A percentile compares a stretch with the other conserved stretches of the same genome.
phyloP scores from a whole-genome alignment of 306 rosid species.

The Cucumis melo region DNA sequence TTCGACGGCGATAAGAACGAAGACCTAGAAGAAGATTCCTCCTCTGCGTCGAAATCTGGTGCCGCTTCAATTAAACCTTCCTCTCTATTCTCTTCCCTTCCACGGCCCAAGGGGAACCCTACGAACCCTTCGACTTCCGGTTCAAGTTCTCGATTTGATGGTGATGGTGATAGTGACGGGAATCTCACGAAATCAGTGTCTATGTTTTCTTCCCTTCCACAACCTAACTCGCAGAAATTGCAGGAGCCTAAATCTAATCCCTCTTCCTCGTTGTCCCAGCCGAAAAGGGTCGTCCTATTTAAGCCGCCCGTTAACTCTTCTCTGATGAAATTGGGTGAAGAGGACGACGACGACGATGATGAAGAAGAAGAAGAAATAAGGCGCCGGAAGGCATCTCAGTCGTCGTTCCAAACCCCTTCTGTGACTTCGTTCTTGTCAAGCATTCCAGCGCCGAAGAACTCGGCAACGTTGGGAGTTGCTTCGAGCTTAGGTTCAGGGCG shows the following conservation, averaged over 20 bases:
- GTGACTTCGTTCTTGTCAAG: conserved; percentile 51
- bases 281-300: conserved; percentile 58
- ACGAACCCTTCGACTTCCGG: background rate
- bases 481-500: conserved; percentile 43
- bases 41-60: background rate
- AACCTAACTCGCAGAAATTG: conserved; percentile 39
- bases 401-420: conserved; percentile 27
- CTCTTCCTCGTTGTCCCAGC: conserved; percentile 17
- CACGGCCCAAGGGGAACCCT: conserved; percentile 33
- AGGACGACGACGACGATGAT: conserved; percentile 27
- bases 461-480: conserved; percentile 51
- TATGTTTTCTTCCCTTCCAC: conserved; percentile 24
- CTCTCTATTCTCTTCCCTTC: conserved; percentile 32
- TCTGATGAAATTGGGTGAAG: conserved; percentile 21
- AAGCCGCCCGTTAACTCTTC: conserved; percentile 45
- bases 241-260: conserved; percentile 12
- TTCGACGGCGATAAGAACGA: background rate
- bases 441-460: conserved; percentile 71
- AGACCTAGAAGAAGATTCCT: background rate
- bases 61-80: conserved; percentile 19
- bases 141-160: background rate
- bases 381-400: conserved; percentile 23
- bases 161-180: background rate
- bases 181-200: conserved; percentile 2
- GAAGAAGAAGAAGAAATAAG: conserved; percentile 22